A percentile compares a stretch with the other conserved stretches of the same genome.
Conservation (phyloP, 1,284 basidiomycete species). For the Moniliella sp. region DNA sequence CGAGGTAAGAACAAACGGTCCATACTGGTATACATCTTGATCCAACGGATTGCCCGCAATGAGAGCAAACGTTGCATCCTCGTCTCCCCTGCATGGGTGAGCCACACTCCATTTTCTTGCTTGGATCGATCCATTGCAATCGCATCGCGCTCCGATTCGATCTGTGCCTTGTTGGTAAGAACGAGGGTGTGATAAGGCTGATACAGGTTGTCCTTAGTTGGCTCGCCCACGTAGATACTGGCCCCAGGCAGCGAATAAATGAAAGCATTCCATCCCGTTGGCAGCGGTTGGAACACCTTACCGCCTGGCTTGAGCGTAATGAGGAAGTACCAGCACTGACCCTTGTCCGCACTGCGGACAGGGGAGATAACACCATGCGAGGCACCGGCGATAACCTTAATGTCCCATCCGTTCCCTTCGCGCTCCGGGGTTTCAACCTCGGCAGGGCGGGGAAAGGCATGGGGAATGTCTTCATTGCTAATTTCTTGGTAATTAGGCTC, state of each 20-base stretch:
- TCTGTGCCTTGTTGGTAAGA: slow-evolving; percentile 29
- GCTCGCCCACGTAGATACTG: slow-evolving; percentile 41
- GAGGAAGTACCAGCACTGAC: slow-evolving; percentile 83
- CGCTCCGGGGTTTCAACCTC: slow-evolving; percentile 46
- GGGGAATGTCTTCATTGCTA: slow-evolving; percentile 33
- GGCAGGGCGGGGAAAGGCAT: slow-evolving; percentile 44
- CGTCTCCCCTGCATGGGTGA: slow-evolving; percentile 36
- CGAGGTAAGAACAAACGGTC: slow-evolving; percentile 37
- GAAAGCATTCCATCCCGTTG: slow-evolving; percentile 38
- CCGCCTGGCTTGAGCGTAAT: slow-evolving; percentile 48
- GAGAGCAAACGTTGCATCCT: slow-evolving; percentile 24
- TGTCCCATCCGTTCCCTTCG: slow-evolving; percentile 45
- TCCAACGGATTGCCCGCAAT: slow-evolving; percentile 70
- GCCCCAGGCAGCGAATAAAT: slow-evolving; percentile 39
- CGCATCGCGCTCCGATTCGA: slow-evolving; percentile 40
- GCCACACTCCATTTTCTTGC: slow-evolving; percentile 44
- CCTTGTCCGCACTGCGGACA: slow-evolving; percentile 50
- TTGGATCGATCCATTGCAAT: slow-evolving; percentile 13
- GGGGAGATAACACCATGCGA: slow-evolving; percentile 66
- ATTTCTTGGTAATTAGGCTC: slow-evolving; percentile 40
- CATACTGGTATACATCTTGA: slow-evolving; percentile 66
- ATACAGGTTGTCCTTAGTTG: too few species aligned
- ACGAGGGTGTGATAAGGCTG: slow-evolving; percentile 54
- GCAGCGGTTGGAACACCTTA: slow-evolving; percentile 62
- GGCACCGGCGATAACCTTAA: slow-evolving; percentile 72